Conservation (phyloP, 495 filamentous ascomycete species). For the Neurospora cerealis region DNA sequence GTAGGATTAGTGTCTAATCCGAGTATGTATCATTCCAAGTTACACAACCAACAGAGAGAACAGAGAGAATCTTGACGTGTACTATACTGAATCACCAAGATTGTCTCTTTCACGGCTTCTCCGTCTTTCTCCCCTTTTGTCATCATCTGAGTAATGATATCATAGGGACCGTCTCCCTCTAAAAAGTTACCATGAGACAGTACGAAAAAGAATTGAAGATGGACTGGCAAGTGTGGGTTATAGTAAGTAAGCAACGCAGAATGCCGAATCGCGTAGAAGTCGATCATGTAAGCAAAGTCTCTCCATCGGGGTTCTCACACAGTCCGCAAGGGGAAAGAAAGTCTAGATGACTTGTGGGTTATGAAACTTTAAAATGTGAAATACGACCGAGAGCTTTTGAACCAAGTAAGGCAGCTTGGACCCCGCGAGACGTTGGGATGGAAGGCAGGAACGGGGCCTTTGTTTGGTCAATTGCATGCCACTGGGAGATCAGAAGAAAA, state of each 20-base stretch:
- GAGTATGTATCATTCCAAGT: not conserved
- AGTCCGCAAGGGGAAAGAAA: not conserved
- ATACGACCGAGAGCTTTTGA: not conserved
- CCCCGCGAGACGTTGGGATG: not conserved
- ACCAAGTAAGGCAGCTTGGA: not conserved
- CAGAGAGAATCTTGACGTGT: not conserved
- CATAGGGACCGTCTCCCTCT: not conserved
- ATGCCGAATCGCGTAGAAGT: not conserved
- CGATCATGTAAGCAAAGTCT: not conserved
- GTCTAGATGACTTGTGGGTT: not conserved
- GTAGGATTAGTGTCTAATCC: not conserved
- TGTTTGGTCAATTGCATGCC: not conserved
- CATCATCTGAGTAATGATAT: not conserved
- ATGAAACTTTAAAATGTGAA: not conserved
- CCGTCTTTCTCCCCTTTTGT: not conserved
- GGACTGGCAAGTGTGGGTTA: not conserved
- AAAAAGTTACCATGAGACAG: not conserved
- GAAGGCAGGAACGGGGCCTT: not conserved
- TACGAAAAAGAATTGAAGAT: not conserved
- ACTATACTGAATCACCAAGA: no score
- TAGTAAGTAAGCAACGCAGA: not conserved
- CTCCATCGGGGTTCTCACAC: not conserved
- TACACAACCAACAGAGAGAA: not conserved
- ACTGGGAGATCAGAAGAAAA: not conserved
- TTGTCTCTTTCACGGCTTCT: not conserved